These are phyloP conservation scores for Boletus sp. DNA, from an alignment of 768 basidiomycete species.

Conservation along the genomic window DNA sequence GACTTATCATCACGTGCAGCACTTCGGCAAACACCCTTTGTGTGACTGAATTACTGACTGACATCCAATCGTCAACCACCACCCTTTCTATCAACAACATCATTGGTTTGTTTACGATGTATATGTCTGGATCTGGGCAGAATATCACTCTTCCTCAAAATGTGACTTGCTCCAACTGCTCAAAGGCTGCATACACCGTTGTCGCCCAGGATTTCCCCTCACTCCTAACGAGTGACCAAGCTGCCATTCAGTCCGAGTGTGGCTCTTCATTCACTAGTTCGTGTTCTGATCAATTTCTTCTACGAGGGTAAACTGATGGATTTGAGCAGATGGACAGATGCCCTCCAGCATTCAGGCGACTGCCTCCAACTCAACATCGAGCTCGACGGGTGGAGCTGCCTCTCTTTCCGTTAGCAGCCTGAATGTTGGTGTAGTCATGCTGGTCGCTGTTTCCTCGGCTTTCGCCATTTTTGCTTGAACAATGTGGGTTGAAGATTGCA, in stretches of 20 bases:
- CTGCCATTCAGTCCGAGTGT: slow-evolving; percentile 37
- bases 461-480: slow-evolving; percentile 36
- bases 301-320: not conserved
- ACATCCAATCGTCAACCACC: slow-evolving; percentile 41
- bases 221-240: slow-evolving; percentile 26
- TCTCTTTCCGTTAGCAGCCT: slow-evolving; percentile 23
- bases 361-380: slow-evolving; percentile 23
- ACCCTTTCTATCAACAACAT: slow-evolving; percentile 24
- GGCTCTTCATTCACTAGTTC: slow-evolving; percentile 54
- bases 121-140: slow-evolving; percentile 1
- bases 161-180: slow-evolving; percentile 52
- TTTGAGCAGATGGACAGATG: slow-evolving; percentile 29
- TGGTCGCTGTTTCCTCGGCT: slow-evolving; percentile 35
- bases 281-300: slow-evolving; percentile 11
- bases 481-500: not conserved
- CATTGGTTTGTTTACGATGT: slow-evolving; percentile 7
- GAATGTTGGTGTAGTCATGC: slow-evolving; percentile 25
- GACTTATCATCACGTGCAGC: slow-evolving; percentile 18
- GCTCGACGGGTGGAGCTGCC: slow-evolving; percentile 18
- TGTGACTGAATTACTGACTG: slow-evolving; percentile 53
- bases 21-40: slow-evolving; percentile 48
- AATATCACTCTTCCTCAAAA: slow-evolving; percentile 30
- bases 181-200: slow-evolving; percentile 51
- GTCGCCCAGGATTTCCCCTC: slow-evolving; percentile 37
- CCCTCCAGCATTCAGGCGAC: slow-evolving; percentile 27